Conservation (phyloP, 306 rosid species). For the Citrullus colocynthis region DNA sequence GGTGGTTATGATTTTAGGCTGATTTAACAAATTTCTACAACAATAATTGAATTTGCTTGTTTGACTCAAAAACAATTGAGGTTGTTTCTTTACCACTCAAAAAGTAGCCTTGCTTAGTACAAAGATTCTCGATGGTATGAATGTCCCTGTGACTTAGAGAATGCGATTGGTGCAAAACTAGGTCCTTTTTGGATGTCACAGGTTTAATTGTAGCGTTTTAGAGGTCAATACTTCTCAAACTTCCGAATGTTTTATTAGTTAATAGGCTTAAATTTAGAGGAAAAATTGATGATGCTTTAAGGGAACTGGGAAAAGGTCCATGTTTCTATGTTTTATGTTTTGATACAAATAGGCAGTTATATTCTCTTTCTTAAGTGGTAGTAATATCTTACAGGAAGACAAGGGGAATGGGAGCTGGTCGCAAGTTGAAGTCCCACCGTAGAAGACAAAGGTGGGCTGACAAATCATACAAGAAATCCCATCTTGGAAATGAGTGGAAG, state of each 20-base stretch:
- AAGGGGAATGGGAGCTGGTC: constrained; percentile 57
- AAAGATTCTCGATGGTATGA: background rate
- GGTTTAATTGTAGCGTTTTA: background rate
- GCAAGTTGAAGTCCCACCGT: constrained; percentile 58
- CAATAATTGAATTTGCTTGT: background rate
- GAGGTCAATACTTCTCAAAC: background rate
- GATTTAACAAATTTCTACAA: background rate
- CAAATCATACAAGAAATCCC: constrained; percentile 50
- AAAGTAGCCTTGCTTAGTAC: background rate
- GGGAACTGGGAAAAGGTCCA: background rate
- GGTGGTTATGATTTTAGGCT: background rate
- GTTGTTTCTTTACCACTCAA: background rate
- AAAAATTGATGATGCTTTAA: background rate
- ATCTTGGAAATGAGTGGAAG: constrained; percentile 60
- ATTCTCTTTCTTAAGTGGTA: background rate
- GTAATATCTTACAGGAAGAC: constrained; percentile 26
- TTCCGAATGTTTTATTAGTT: background rate
- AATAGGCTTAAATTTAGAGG: background rate
- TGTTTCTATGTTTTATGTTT: background rate
- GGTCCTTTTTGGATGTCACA: background rate
- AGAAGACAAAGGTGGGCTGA: constrained; percentile 63
- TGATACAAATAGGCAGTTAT: background rate
- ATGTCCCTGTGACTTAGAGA: too few relatives aligned
- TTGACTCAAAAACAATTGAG: background rate
- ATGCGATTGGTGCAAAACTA: background rate